These are phyloP conservation scores for Debaryomycetaceae sp. DNA, from an alignment of 1,139 yeast genomes.

Conservation along the genomic window DNA sequence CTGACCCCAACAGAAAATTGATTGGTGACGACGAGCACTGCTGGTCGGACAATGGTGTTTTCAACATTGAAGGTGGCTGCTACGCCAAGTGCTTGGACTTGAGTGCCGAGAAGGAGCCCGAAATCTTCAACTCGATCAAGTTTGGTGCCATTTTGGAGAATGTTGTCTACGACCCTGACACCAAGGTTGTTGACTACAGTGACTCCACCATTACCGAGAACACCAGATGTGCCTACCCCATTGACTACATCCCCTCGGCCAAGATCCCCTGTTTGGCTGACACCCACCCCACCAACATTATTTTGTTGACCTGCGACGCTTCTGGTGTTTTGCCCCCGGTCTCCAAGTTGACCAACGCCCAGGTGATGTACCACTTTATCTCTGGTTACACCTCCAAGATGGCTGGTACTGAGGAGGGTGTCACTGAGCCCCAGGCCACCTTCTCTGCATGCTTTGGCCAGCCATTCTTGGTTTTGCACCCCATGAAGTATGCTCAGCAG, in stretches of 20 bases:
- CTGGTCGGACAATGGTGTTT: constrained; percentile 98
- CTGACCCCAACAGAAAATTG: constrained; percentile 89
- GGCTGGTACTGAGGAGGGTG: constrained; percentile 99
- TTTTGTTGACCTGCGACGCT: constrained; percentile 95
- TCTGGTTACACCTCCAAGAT: constrained; percentile 98
- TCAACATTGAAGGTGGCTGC: constrained; percentile 99
- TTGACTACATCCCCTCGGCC: constrained; percentile 94
- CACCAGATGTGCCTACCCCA: constrained; percentile 98
- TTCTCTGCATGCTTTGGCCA: constrained; percentile 99
- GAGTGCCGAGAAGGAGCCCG: constrained; percentile 92
- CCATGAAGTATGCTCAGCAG: constrained; percentile 97
- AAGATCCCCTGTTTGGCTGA: constrained; percentile 91
- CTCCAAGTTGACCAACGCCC: constrained; percentile 87
- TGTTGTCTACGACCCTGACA: constrained; percentile 75
- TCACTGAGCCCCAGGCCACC: constrained; percentile 96
- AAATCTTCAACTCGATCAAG: constrained; percentile 89
- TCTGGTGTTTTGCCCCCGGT: constrained; percentile 98
- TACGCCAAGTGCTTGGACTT: constrained; percentile 96
- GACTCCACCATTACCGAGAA: constrained; percentile 87
- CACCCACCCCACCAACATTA: constrained; percentile 86
- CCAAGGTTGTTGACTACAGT: constrained; percentile 83
- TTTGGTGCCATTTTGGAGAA: constrained; percentile 95
- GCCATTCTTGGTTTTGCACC: constrained; percentile 97
- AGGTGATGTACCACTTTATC: constrained; percentile 98
- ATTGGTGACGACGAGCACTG: constrained; percentile 99